Base-by-base conservation (phyloP, 208 protist genomes). In the Porcisia deanei region DNA sequence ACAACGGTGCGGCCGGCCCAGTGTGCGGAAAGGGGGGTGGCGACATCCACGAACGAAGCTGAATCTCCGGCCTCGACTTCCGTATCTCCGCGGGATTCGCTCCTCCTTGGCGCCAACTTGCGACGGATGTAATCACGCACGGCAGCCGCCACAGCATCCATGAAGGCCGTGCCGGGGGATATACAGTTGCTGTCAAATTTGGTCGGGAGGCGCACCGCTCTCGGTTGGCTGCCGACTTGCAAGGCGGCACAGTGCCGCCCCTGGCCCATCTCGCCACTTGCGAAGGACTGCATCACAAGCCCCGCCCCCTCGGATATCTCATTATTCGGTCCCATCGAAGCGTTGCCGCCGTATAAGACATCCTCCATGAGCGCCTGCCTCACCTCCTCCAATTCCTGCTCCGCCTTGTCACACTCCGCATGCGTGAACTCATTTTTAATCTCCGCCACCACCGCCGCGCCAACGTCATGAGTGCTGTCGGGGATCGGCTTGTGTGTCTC, bases 81-180 rank as follows among this genome's bases (percentile, higher is more conserved):
- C 16, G 67, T 10, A 34, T 34, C 6, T 16, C 34, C 63, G 22
- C 58, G 47, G 60, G 20, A 30, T 25, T 64, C 52, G 45, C 20
- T 58, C n/a, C 18, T 34, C 41, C 25, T 49, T 30, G 61, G 55
- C 14, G 47, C 22, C 47, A 96, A 63, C 71, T 98, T 94, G 68
- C 97, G 90, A 60, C 87, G 81, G n/a, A 95, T 77, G 59, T 99
- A 92, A 22, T 75, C 59, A 16, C 85, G 82, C 61, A 97, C 69
- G 34, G 80, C 80, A 9, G 81, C 34, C 3, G 94, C 71, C 22
- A 99, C 91, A 41, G 91, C 88, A 57, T 87, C 86, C 99, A 99
- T 99, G 81, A 99, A 99, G 6, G 67, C 65, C 4, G 99, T 99
- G 16, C 99, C 99, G 3, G 99, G 99, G 1, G 99, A 99, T 64